Evolutionary conservation across 2,329 filamentous ascomycete genomes (phyloP).

Genomic region (Fusarium mundagurra): DNA sequence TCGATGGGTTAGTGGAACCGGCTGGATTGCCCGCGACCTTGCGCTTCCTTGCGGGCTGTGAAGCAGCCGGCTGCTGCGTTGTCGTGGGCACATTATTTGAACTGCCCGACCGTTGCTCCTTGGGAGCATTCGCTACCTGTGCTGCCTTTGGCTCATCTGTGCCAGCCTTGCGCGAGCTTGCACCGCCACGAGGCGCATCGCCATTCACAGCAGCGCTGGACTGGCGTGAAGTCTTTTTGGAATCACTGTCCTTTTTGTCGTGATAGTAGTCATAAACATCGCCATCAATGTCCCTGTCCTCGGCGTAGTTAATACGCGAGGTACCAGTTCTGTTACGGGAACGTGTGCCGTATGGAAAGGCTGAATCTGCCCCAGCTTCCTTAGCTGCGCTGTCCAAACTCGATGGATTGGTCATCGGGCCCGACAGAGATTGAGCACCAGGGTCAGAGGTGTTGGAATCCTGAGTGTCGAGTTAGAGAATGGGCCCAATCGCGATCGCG

Average conservation of each 20-base stretch:
- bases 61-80: conserved; percentile 61
- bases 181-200: conserved; percentile 47
- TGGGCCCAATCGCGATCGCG: conserved; percentile 34
- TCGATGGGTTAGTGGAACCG: conserved; percentile 36
- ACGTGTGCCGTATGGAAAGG: conserved; percentile 88
- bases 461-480: conserved; percentile 43
- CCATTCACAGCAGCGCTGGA: conserved; percentile 52
- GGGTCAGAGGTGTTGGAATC: conserved; percentile 49
- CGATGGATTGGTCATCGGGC: conserved; percentile 59
- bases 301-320: conserved; percentile 91
- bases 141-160: conserved; percentile 53
- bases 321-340: conserved; percentile 87
- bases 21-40: conserved; percentile 69
- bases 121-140: conserved; percentile 49
- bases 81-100: conserved; percentile 47
- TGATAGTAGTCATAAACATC: conserved; percentile 79
- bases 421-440: conserved; percentile 47
- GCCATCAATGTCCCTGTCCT: conserved; percentile 89
- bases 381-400: conserved; percentile 59
- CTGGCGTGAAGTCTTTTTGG: conserved; percentile 66
- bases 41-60: conserved; percentile 78
- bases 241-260: conserved; percentile 64
- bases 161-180: conserved; percentile 54
- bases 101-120: conserved; percentile 46
- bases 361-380: conserved; percentile 60